Conservation (phyloP, 345 rosid species). For the Lepidium sativum region DNA sequence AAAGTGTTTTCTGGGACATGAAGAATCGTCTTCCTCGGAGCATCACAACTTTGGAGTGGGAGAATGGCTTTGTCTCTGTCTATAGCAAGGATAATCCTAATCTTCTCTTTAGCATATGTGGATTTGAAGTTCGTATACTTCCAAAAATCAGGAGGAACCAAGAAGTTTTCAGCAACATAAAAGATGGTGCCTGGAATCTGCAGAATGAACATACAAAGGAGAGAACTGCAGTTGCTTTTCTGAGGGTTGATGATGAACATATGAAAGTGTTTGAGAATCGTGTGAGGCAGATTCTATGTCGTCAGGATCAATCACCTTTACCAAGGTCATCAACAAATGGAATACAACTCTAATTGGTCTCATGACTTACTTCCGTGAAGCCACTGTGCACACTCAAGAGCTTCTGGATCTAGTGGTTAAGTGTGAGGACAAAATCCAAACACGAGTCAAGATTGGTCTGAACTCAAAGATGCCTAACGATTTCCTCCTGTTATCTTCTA, state of each 20-base stretch:
- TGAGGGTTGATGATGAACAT: slow-evolving; percentile 96
- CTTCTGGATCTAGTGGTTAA: slow-evolving; percentile 90
- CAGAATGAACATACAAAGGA: slow-evolving; percentile 99
- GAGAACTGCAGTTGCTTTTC: slow-evolving; percentile 94
- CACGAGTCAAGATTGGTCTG: slow-evolving; percentile 92
- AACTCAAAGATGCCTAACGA: slow-evolving; percentile 99
- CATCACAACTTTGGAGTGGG: slow-evolving; percentile 99
- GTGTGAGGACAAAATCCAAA: slow-evolving; percentile 98
- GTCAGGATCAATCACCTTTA: slow-evolving; percentile 95
- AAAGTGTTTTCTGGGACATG: slow-evolving; percentile 99
- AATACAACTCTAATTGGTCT: slow-evolving; percentile 92
- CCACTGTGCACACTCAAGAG: slow-evolving; percentile 99
- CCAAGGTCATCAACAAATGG: slow-evolving; percentile 98
- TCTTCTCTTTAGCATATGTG: slow-evolving; percentile 99
- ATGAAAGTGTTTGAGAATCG: slow-evolving; percentile 99
- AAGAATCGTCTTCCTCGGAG: slow-evolving; percentile 97
- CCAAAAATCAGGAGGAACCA: slow-evolving; percentile 99
- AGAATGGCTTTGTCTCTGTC: slow-evolving; percentile 94
- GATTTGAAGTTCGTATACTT: slow-evolving; percentile 92
- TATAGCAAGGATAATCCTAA: slow-evolving; percentile 99
- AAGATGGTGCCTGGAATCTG: slow-evolving; percentile 98
- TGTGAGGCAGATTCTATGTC: slow-evolving; percentile 99
- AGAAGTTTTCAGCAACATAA: slow-evolving; percentile 94
- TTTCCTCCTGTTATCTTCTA: slow-evolving; percentile 99
- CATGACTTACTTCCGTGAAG: slow-evolving; percentile 99